Base-by-base conservation (phyloP, 805 yeast species). In the Saturnispora ahearnii region DNA sequence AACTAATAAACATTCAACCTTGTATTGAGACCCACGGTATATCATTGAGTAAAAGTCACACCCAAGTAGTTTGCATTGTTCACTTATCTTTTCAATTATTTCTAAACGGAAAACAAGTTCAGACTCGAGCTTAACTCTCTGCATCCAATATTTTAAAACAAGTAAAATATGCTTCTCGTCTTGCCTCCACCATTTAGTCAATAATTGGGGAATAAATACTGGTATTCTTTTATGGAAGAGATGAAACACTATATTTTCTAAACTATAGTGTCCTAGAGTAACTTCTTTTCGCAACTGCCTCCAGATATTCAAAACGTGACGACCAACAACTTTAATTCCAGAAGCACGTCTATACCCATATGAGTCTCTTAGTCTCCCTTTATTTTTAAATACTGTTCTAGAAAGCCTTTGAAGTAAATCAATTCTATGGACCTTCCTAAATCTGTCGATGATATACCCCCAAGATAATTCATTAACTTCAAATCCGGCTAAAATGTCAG, bases 11-110 rank as follows among this genome's bases (percentile, higher is more conserved):
- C 97, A 86, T 61, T 93, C 99, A 2, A 93, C 96, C 61, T 87
- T 90, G 62, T 74, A 93, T 61, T 93, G 99, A 0, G 98, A 91
- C 0, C 99, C 99, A 51, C 99, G 65, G 46, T 87, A 84, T 52
- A 85, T 79, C 8, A 89, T 87, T 3, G 97, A 87, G 60, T 81
- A 76, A 62, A 89, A 93, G 58, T 93, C 98, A 28, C 93, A 79
- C 0, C 99, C 99, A 22, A 89, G 74, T 31, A 93, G 64, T 44
- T 96, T 71, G 0, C 96, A 87, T 63, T 87, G 86, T 57, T 90
- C 98, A 12, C 84, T 77, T 21, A 84, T 86, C 56, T 82, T 73
- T 11, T 81, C 72, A 2, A 91, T 71, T 4, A 86, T 58, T 57
- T 89, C 96, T 49, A 78, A 81, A 22, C 76, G 71, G 4, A 73